Evolutionary conservation across 2,329 filamentous ascomycete genomes (phyloP), one percentile per base, ranked within the genome.

Genomic region (Akanthomyces lecanii): DNA sequence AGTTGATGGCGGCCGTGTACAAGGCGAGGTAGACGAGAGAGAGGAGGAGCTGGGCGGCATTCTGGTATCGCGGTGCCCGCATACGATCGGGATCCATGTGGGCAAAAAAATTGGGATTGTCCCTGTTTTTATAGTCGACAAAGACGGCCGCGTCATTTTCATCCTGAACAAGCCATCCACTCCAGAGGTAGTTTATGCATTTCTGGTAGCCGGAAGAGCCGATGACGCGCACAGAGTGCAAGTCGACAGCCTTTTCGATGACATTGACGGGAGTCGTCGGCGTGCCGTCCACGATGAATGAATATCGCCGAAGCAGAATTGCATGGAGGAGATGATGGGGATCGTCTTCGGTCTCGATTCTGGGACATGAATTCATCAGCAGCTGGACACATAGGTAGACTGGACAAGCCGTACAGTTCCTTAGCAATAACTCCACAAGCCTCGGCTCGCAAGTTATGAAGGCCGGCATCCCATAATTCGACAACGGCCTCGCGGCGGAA

Each of bases 31-130:
- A 99, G 64, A 95, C 75, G 66, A 98, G 70, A 0, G 91, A 96
- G 66, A 97, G 87, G 66, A 94, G 79, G 63, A 99, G 86, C 73
- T 97, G 92, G 4, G 93, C 88, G 4, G 87, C 85, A 71, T 98
- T 99, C 76, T 99, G 95, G 71, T 98, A 98, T 58, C 90, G 81
- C 4, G 95, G 95, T 0, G 92, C 90, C 36, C 94, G 86, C 90
- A 99, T 96, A 42, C 95, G 89, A 73, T 98, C 93, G 0, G 95
- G 95, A 71, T 98, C 90, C 69, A 98, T 87, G 73, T 99, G 95
- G 1, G 84, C 79, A 78, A 89, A 85, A 75, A 95, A 96, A 51
- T 81, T 83, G 1, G 86, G 87, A 72, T 93, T 90, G 64, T 89
- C 91, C 73, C 92, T 92, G 64, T 91, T 82, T 68, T 88, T 86